phyloP scores from a whole-genome alignment of 2,329 filamentous ascomycete species.

The Epichloe brachyelytri region DNA sequence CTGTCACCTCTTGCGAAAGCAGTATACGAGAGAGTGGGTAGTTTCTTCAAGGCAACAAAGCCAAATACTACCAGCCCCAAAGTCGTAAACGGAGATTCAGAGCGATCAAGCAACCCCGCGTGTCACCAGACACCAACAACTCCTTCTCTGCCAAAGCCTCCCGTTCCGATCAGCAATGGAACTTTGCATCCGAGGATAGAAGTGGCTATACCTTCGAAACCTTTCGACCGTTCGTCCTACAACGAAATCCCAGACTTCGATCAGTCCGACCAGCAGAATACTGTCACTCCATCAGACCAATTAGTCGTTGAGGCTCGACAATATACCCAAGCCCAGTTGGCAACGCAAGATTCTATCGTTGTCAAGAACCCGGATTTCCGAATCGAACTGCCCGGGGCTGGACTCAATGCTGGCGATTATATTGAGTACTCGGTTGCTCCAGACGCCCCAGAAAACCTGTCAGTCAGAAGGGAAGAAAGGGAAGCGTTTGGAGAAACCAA shows the following conservation, averaged over 20 bases:
- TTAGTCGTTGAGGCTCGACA: conserved; percentile 6
- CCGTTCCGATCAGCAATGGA: neutral
- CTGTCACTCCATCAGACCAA: conserved; percentile 8
- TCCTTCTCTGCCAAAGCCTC: neutral
- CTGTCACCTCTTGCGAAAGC: conserved; percentile 35
- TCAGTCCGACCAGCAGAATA: conserved; percentile 6
- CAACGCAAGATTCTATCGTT: neutral
- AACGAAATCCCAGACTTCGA: conserved; percentile 17
- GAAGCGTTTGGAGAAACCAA: conserved; percentile 38
- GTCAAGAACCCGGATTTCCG: conserved; percentile 21
- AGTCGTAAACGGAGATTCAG: conserved; percentile 23
- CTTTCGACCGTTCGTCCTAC: conserved; percentile 24
- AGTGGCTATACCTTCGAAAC: conserved; percentile 34
- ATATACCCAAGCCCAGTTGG: conserved; percentile 4
- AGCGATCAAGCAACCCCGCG: conserved; percentile 10
- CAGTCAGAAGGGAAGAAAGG: conserved; percentile 40
- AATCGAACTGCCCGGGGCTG: conserved; percentile 33
- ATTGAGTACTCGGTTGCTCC: conserved; percentile 32
- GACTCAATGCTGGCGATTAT: conserved; percentile 41
- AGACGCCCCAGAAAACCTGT: conserved; percentile 34
- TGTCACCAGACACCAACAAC: conserved; percentile 5
- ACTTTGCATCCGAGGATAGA: conserved; percentile 26
- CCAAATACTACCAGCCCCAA: conserved; percentile 16
- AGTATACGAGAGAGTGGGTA: conserved; percentile 28
- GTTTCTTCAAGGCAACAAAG: conserved; percentile 27